Base-by-base conservation (phyloP, 768 basidiomycete genomes). In the Auricularia cornea region DNA sequence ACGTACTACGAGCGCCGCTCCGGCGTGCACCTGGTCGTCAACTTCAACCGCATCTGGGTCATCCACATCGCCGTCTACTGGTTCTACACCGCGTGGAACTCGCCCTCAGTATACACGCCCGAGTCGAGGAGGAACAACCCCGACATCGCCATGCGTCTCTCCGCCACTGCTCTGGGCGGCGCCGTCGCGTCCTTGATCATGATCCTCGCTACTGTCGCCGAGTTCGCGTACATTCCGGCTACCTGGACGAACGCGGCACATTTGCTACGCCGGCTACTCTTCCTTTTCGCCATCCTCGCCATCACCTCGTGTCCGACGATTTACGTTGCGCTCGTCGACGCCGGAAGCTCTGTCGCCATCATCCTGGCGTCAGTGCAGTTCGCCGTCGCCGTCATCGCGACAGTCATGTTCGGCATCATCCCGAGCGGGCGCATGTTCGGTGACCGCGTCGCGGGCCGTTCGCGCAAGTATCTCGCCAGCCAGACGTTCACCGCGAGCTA, bases 1-100 rank as follows among this genome's bases (percentile, higher is more conserved):
- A 99, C 97, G 5, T 99, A 96, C 77, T 92, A 85, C 68, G 97
- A 99, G 78, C 94, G 95, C 72, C 93, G 97, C 26, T 97, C 96
- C 48, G 83, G 82, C 64, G 87, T 89, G 16, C 97, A 99, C 76
- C 84, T 98, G 40, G 83, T 98, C 66, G 94, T 98, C 81, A 98
- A 99, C 78, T 99, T 99, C 80, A 99, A 99, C 76, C 93, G 97
- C 44, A 83, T 99, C 71, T 99, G 97, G 97, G 93, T 99, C 70
- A 80, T 96, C 63, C 97, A 99, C 72, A 80, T 99, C 64, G 83
- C 94, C 8, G 76, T 96, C 60, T 98, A 87, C 79, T 99, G 92
- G 85, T 98, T 93, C 78, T 98, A 93, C 78, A 98, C 96, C 10
- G 87, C 97, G n/a, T 97, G 88, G 83, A 94, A 98, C 78, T 92